These are phyloP conservation scores for Triticum monococcum DNA, from an alignment of 176 grass and related monocot species.

Conservation along the genomic window DNA sequence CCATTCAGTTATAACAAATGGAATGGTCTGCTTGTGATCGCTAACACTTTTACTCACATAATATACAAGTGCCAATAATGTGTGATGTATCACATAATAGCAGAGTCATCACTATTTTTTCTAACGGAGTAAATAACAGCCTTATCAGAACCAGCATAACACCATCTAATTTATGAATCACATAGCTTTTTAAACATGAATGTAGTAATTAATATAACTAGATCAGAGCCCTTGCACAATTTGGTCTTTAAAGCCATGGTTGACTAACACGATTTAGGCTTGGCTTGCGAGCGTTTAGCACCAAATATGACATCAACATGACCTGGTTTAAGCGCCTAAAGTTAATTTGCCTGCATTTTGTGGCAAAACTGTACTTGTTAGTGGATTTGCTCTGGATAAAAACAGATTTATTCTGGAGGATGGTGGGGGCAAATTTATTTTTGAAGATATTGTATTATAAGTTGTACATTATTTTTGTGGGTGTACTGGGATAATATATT, in stretches of 20 bases:
- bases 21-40: not conserved
- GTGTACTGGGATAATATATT: not conserved
- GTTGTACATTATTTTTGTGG: not conserved
- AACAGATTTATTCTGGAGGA: not conserved
- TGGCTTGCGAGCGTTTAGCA: no score
- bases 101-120: no score
- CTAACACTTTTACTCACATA: not conserved
- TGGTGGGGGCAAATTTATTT: not conserved
- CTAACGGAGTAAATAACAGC: no score
- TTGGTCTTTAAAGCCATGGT: not conserved
- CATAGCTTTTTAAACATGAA: not conserved
- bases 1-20: not conserved
- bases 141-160: no score
- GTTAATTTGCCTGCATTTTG: not conserved
- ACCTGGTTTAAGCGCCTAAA: not conserved
- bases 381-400: not conserved
- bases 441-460: not conserved
- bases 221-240: not conserved
- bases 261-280: no score
- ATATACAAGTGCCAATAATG: not conserved
- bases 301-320: not conserved
- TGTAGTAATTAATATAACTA: not conserved
- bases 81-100: no score
- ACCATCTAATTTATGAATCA: not conserved
- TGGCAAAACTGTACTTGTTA: not conserved